Conservation (phyloP, 139 green algal species). For the Chlamydomonas sphaeroides region DNA sequence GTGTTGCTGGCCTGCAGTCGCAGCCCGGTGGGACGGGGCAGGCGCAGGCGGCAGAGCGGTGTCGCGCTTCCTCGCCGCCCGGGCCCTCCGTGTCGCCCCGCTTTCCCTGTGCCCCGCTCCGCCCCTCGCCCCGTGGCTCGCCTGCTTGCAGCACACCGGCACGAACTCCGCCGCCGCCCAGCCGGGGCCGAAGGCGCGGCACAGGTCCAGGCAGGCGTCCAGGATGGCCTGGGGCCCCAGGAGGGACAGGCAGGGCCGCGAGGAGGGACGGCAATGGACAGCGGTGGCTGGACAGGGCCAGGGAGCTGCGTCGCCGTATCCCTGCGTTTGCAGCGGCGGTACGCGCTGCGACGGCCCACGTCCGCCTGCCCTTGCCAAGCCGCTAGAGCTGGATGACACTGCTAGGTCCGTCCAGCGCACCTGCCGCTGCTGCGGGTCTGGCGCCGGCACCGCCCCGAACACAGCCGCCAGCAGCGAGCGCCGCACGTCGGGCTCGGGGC, state of each 20-base stretch:
- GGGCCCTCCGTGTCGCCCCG: no score
- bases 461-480: slow-evolving; percentile 24
- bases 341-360: no score
- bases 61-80: no score
- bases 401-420: slow-evolving; percentile 4
- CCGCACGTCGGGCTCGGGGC: slow-evolving; percentile 15
- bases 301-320: no score
- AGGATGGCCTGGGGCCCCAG: slow-evolving; percentile 40
- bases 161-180: slow-evolving; percentile 51
- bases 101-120: no score
- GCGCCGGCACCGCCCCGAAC: slow-evolving; percentile 43
- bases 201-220: slow-evolving; percentile 24
- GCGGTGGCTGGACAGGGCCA: no score
- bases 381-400: no score
- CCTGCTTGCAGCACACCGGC: slow-evolving; percentile 44
- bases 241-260: no score
- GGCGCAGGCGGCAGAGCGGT: no score
- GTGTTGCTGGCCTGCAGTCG: slow-evolving; percentile 27
- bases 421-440: slow-evolving; percentile 44
- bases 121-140: neutral
- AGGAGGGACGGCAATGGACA: no score
- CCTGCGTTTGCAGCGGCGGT: no score
- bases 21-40: no score
- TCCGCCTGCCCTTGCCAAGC: neutral
- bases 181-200: slow-evolving; percentile 27